Percentiles rank a stretch among this genome's conserved stretches.
These are phyloP conservation scores for Caryopteris hybrid DNA, from an alignment of 305 asterid genomes.

Conservation along the genomic window DNA sequence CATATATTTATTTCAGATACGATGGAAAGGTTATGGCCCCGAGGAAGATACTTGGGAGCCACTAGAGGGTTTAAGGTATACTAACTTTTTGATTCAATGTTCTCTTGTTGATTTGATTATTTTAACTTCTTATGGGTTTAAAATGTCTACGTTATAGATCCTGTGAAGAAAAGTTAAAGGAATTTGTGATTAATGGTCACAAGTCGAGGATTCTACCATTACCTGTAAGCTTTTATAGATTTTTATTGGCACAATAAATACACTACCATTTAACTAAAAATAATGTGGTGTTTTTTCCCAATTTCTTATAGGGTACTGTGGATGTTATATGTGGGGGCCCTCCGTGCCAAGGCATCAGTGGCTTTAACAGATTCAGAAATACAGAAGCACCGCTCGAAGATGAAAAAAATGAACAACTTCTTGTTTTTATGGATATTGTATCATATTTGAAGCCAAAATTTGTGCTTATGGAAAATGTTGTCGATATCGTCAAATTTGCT, in stretches of 20 bases:
- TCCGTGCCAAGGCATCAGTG: constrained; percentile 98
- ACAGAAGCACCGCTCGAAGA: constrained; percentile 49
- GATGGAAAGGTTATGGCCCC: constrained; percentile 79
- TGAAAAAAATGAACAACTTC: constrained; percentile 61
- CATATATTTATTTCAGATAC: constrained; percentile 34
- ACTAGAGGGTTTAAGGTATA: constrained; percentile 59
- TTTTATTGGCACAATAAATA: background rate
- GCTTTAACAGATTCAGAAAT: constrained; percentile 71
- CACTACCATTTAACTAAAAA: background rate
- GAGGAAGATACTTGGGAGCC: constrained; percentile 91
- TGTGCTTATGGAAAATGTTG: constrained; percentile 87
- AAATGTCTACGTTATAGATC: constrained; percentile 30
- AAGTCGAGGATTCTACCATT: constrained; percentile 56
- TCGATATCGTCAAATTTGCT: constrained; percentile 64
- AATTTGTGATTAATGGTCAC: constrained; percentile 51
- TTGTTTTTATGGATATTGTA: constrained; percentile 72
- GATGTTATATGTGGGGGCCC: constrained; percentile 97
- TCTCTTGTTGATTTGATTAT: background rate
- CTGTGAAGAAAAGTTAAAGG: constrained; percentile 54
- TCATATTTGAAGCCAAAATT: constrained; percentile 51
- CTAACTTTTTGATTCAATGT: background rate
- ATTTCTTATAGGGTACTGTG: constrained; percentile 52
- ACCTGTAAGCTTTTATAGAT: constrained; percentile 51
- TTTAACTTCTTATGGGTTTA: background rate
- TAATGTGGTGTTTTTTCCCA: background rate